These are phyloP conservation scores for Theileria parva DNA, from an alignment of 169 alveolate species.

Conservation along the genomic window DNA sequence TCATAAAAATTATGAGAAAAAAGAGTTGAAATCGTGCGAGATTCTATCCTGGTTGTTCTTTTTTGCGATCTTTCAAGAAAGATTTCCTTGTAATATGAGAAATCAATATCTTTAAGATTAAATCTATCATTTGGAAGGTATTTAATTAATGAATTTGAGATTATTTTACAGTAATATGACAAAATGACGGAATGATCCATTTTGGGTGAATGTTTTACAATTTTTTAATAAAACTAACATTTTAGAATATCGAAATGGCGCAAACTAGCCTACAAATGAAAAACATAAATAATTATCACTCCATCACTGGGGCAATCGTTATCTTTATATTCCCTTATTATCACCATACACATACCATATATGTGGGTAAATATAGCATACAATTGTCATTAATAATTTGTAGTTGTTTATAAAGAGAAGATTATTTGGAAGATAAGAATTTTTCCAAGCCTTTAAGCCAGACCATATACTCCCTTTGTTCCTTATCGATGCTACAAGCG, in stretches of 20 bases:
- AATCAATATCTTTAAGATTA: not conserved
- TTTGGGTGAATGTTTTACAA: not conserved
- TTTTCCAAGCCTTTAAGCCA: conserved; percentile 78
- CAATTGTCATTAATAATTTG: not conserved
- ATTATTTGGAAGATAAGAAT: conserved; percentile 43
- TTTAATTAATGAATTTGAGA: not conserved
- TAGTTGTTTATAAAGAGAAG: not conserved
- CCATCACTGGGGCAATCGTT: not conserved
- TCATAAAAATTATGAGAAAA: conserved; percentile 32
- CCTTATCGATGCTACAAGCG: conserved; percentile 86
- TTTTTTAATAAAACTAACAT: too few relatives aligned
- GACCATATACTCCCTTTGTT: conserved; percentile 80
- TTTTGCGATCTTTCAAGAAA: not conserved
- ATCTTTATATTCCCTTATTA: not conserved
- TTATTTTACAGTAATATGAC: not conserved
- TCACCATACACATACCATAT: not conserved
- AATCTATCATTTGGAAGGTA: not conserved
- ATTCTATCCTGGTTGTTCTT: not conserved
- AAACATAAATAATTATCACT: not conserved
- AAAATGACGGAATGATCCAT: not conserved
- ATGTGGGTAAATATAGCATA: not conserved
- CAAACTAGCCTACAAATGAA: not conserved
- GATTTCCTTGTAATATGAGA: not conserved
- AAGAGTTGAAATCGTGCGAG: not conserved
- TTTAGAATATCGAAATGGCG: not conserved